Conservation (phyloP, 1,284 basidiomycete species). For the Cryptococcus depauperatus region DNA sequence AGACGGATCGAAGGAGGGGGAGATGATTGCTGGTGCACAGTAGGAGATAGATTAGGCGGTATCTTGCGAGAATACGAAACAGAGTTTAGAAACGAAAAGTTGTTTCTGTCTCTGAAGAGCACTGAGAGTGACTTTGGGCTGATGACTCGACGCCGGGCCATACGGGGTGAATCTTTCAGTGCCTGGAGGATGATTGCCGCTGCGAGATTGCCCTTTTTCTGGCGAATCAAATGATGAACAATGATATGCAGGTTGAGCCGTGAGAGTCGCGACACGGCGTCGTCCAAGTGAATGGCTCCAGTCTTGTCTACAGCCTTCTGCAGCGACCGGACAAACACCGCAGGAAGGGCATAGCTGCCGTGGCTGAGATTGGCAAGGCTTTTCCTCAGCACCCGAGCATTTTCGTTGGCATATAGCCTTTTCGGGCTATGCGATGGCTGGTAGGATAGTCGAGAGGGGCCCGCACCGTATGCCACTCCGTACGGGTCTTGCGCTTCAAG, state of each 20-base stretch:
- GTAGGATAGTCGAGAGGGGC: conserved; percentile 34
- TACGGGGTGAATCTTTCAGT: conserved; percentile 1
- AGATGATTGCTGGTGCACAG: conserved; percentile 14
- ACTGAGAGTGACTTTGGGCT: conserved; percentile 1
- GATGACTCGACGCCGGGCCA: conserved; percentile 8
- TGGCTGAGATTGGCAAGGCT: background rate
- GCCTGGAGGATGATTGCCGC: conserved; percentile 7
- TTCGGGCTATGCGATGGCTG: conserved; percentile 1
- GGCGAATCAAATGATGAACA: conserved; percentile 26
- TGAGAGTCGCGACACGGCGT: conserved; percentile 11
- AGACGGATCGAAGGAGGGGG: background rate
- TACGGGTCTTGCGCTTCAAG: conserved; percentile 14
- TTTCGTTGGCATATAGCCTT: background rate
- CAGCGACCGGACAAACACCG: background rate
- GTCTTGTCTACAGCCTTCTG: background rate
- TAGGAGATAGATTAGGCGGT: conserved; percentile 7
- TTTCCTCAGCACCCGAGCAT: background rate
- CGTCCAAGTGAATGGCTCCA: background rate
- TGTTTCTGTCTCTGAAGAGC: conserved; percentile 5
- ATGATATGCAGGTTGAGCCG: conserved; percentile 22
- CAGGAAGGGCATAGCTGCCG: background rate
- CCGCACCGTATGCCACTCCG: conserved; percentile 31
- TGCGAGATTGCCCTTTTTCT: conserved; percentile 12
- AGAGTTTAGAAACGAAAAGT: conserved; percentile 1
- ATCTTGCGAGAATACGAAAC: background rate